A percentile compares a stretch with the other conserved stretches of the same genome.
Conservation (phyloP, 2,329 filamentous ascomycete genomes). For the Grosmannia clavigera region DNA sequence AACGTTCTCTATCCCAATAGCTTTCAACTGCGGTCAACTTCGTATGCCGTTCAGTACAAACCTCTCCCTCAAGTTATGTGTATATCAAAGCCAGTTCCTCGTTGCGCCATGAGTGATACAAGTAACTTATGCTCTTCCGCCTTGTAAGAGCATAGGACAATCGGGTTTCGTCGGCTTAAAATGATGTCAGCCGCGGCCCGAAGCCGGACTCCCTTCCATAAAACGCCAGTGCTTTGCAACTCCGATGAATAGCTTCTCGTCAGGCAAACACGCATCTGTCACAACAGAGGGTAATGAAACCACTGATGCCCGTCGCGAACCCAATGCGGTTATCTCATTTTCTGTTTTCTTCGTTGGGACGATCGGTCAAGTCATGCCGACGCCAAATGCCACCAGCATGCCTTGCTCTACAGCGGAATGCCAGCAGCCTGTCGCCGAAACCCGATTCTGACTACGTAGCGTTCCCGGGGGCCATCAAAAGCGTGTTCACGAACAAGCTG, state of each 20-base stretch:
- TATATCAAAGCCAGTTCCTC: too few species aligned
- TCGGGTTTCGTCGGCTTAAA: background rate
- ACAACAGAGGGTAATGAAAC: background rate
- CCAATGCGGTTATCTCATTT: background rate
- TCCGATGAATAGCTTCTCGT: background rate
- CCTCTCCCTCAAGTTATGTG: too few species aligned
- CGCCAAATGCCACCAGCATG: background rate
- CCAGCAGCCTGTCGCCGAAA: constrained; percentile 41
- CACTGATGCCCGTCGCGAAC: background rate
- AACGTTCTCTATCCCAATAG: too few species aligned
- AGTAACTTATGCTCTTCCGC: background rate
- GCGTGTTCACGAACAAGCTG: constrained; percentile 74
- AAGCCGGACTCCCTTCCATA: background rate
- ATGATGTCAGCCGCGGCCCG: background rate
- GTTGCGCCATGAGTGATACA: too few species aligned
- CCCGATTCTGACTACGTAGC: constrained; percentile 44
- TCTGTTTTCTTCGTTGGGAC: background rate
- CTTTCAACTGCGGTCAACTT: too few species aligned
- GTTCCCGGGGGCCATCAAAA: constrained; percentile 95
- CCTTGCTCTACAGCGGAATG: constrained; percentile 11
- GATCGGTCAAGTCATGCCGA: background rate
- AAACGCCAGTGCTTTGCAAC: background rate
- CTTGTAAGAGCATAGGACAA: background rate
- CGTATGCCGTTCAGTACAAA: too few species aligned
- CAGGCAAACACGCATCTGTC: background rate